Base-by-base conservation (phyloP, 768 basidiomycete species). In the Boletus edulis region DNA sequence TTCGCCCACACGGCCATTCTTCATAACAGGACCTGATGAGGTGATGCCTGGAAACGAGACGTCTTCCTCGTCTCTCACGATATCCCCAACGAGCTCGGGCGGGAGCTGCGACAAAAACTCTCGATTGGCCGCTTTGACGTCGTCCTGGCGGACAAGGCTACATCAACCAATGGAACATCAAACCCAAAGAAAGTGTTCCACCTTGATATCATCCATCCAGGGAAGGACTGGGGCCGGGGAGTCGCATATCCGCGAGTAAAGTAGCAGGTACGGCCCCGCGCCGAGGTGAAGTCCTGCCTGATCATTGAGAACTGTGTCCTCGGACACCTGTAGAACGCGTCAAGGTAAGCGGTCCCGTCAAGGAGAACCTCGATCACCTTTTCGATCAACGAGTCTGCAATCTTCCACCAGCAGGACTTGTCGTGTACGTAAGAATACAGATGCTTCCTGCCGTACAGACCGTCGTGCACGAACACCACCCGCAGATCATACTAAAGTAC, bases 341-440 rank as follows among this genome's bases (percentile, higher is more conserved):
- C 51, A 41, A 49, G 39, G 58, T 35, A 39, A 37, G 20, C 45
- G 11, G 13, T 40, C 22, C 10, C 20, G 12, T 27, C 13, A 7
- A 38, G 4, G 22, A 39, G 10, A 11, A 12, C 3, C 5, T 54
- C 1, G 10, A 17, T 46, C 55, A 84, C 90, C 78, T 88, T 81
- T 1, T 81, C 83, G 3, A 91, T 85, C 12, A 74, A 72, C 54
- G 81, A 80, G 61, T 91, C 91, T 9, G 87, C 76, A 3, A 84
- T 86, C 72, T 89, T 92, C 88, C 89, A 93, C 91, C 91, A 94
- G 4, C 67, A 71, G 6, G 79, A 84, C 42, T 81, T 77, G 29
- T 67, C 68, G 55, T 85, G 81, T 13, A 90, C 82, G 58, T 91
- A 94, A 7, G 87, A 87, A 66, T 91, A 90, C 10, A 89, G 73